Conservation (phyloP, 2,329 filamentous ascomycete genomes). For the Neoarthrinium moseri region DNA sequence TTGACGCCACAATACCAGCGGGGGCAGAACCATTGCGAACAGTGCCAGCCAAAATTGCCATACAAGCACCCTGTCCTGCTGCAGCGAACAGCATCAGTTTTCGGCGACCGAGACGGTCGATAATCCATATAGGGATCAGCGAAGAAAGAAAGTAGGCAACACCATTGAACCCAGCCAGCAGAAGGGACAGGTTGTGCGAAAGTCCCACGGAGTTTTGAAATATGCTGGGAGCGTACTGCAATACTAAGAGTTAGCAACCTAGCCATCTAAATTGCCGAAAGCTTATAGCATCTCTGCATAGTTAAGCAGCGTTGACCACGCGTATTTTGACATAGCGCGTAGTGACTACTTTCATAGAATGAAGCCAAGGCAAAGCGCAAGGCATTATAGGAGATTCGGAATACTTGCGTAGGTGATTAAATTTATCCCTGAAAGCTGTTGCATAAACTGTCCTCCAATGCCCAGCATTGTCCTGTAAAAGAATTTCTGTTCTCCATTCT, state of each 20-base stretch:
- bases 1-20: conserved; percentile 39
- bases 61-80: conserved; percentile 36
- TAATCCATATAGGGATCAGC: conserved; percentile 32
- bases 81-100: conserved; percentile 56
- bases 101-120: conserved; percentile 47
- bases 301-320: too few relatives aligned
- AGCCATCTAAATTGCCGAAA: too few relatives aligned
- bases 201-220: conserved; percentile 44
- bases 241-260: too few relatives aligned
- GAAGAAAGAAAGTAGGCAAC: conserved; percentile 31
- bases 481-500: conserved; percentile 41
- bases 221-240: conserved; percentile 41
- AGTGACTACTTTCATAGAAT: too few relatives aligned
- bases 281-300: too few relatives aligned
- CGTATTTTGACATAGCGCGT: too few relatives aligned
- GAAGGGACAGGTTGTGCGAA: conserved; percentile 42
- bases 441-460: conserved; percentile 44
- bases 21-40: conserved; percentile 35
- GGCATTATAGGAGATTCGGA: too few relatives aligned
- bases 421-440: conserved; percentile 34
- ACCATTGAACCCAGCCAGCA: conserved; percentile 51
- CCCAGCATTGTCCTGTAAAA: conserved; percentile 37
- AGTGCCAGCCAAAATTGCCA: conserved; percentile 44
- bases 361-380: too few relatives aligned
- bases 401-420: conserved; percentile 33